phyloP scores from a whole-genome alignment of 2,329 filamentous ascomycete species.

The Rutstroemia sp. region DNA sequence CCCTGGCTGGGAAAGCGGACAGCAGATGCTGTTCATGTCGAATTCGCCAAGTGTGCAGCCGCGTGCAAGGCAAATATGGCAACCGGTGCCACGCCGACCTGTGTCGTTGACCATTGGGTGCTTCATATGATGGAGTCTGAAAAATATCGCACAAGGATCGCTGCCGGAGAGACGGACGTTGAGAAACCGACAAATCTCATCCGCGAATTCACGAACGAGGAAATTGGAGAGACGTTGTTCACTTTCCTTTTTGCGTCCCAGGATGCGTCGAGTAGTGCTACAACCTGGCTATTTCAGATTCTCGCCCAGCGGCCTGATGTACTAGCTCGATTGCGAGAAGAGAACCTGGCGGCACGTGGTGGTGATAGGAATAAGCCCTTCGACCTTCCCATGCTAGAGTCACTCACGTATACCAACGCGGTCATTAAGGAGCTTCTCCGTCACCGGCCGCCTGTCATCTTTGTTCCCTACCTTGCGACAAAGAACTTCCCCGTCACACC shows the following conservation, averaged over 20 bases:
- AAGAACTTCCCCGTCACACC: conserved; percentile 41
- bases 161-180: conserved; percentile 18
- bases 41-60: conserved; percentile 64
- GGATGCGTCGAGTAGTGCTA: conserved; percentile 45
- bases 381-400: conserved; percentile 40
- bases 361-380: conserved; percentile 36
- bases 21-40: conserved; percentile 61
- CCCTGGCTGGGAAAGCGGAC: conserved; percentile 40
- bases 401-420: conserved; percentile 43
- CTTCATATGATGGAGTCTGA: conserved; percentile 26
- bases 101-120: conserved; percentile 74
- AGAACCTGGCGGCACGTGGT: conserved; percentile 38
- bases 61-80: conserved; percentile 67
- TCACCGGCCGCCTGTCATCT: conserved; percentile 44
- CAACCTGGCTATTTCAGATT: conserved; percentile 46
- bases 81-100: conserved; percentile 57
- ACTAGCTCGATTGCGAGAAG: conserved; percentile 37
- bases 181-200: conserved; percentile 42
- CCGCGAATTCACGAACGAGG: conserved; percentile 42
- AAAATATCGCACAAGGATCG: too few species aligned
- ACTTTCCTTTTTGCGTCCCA: conserved; percentile 48
- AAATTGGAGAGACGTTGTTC: conserved; percentile 44
- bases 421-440: conserved; percentile 47
- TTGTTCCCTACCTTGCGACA: conserved; percentile 44
- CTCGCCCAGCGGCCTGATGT: conserved; percentile 44